Evolutionary conservation across 2,329 filamentous ascomycete species (phyloP).

Genomic region (Trichocomaceae sp.): DNA sequence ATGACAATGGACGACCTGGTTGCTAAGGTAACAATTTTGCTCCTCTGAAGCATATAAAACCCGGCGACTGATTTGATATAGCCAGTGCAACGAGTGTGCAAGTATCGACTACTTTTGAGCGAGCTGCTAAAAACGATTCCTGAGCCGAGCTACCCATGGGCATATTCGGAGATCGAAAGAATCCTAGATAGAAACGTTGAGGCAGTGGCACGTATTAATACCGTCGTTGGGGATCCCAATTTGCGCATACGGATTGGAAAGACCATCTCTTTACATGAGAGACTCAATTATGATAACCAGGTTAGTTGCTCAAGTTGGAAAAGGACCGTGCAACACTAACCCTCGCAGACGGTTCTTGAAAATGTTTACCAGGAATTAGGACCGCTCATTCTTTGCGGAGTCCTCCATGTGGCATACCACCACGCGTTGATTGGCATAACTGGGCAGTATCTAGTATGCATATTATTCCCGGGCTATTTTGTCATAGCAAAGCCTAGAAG

Average conservation of each 20-base stretch:
- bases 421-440: constrained; percentile 61
- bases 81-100: constrained; percentile 89
- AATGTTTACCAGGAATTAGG: constrained; percentile 73
- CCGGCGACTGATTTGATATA: constrained; percentile 30
- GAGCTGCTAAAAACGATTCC: constrained; percentile 79
- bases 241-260: constrained; percentile 67
- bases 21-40: constrained; percentile 61
- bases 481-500: constrained; percentile 65
- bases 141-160: constrained; percentile 74
- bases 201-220: constrained; percentile 72
- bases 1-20: constrained; percentile 78
- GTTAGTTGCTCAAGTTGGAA: constrained; percentile 41
- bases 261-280: constrained; percentile 78
- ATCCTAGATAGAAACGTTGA: constrained; percentile 65
- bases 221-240: constrained; percentile 68
- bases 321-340: constrained; percentile 9
- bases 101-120: constrained; percentile 79
- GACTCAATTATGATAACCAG: constrained; percentile 66
- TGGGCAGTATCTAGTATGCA: constrained; percentile 76
- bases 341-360: constrained; percentile 22
- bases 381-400: constrained; percentile 72
- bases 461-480: constrained; percentile 75
- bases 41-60: too few species aligned
- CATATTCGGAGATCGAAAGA: constrained; percentile 72
- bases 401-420: constrained; percentile 78